phyloP scores from a whole-genome alignment of 805 yeast genomes.

The Middelhovenomyces tepae region DNA sequence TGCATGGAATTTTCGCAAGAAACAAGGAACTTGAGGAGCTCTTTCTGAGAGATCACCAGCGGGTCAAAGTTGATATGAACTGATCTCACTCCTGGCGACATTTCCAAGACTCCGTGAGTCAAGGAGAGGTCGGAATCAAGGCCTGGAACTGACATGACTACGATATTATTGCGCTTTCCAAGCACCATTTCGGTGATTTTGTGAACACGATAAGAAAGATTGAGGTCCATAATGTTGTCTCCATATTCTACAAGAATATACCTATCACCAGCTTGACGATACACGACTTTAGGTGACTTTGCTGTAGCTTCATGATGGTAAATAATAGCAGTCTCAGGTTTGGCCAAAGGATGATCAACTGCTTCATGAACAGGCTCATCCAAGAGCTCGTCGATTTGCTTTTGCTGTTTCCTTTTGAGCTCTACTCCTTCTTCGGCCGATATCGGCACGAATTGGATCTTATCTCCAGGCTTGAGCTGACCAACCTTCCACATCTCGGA shows the following conservation, averaged over 20 bases:
- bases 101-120: constrained; percentile 80
- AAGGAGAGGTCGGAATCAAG: too few species aligned
- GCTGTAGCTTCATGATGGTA: constrained; percentile 37
- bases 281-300: constrained; percentile 61
- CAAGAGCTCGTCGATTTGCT: constrained; percentile 22
- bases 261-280: constrained; percentile 96
- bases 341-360: constrained; percentile 44
- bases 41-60: constrained; percentile 47
- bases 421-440: constrained; percentile 56
- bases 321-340: constrained; percentile 51
- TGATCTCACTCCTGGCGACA: constrained; percentile 96
- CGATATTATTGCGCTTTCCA: constrained; percentile 43
- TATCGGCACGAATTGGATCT: constrained; percentile 71
- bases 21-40: constrained; percentile 52
- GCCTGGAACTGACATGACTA: too few species aligned
- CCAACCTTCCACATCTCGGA: constrained; percentile 99
- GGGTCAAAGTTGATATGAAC: constrained; percentile 82
- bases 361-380: constrained; percentile 47
- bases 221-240: constrained; percentile 76
- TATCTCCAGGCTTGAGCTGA: constrained; percentile 92
- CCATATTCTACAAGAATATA: constrained; percentile 90
- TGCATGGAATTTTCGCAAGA: constrained; percentile 70
- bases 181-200: constrained; percentile 67
- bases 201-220: constrained; percentile 76
- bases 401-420: constrained; percentile 55